Evolutionary conservation across 23 red algal species (phyloP).

Genomic region (Agarophyton chilense): DNA sequence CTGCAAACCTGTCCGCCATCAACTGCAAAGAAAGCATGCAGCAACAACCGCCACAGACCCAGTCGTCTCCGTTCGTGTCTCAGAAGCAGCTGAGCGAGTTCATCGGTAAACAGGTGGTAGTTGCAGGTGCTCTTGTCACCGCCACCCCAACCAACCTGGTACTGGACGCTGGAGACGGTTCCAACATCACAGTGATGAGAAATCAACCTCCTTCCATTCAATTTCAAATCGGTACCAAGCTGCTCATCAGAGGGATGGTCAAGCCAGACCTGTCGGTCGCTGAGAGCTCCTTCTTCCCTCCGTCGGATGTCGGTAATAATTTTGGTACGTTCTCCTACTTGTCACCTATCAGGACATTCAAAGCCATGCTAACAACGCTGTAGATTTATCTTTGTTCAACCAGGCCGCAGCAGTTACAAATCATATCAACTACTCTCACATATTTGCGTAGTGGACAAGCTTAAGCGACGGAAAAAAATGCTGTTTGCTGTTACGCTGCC

Average conservation of each 20-base stretch:
- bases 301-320: conserved; percentile 41
- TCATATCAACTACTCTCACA: conserved; percentile 41
- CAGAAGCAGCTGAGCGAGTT: conserved; percentile 30
- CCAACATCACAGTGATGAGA: conserved; percentile 27
- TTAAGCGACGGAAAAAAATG: neutral
- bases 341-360: neutral
- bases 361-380: neutral
- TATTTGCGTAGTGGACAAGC: conserved; percentile 20
- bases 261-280: conserved; percentile 54
- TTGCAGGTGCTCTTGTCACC: conserved; percentile 24
- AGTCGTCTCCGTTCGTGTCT: conserved; percentile 28
- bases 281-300: conserved; percentile 25
- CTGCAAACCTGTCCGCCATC: no score
- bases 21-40: no score
- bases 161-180: conserved; percentile 1
- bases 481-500: conserved; percentile 1
- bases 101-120: conserved; percentile 27
- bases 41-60: neutral
- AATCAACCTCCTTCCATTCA: neutral
- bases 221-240: conserved; percentile 13
- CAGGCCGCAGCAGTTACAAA: conserved; percentile 35
- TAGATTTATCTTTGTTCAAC: conserved; percentile 61
- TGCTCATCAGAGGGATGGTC: conserved; percentile 52
- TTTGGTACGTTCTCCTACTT: conserved; percentile 35
- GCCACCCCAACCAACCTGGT: conserved; percentile 17